Evolutionary conservation across 345 rosid genomes (phyloP), one percentile per base, ranked within the genome.

Genomic region (Brassica cretica): DNA sequence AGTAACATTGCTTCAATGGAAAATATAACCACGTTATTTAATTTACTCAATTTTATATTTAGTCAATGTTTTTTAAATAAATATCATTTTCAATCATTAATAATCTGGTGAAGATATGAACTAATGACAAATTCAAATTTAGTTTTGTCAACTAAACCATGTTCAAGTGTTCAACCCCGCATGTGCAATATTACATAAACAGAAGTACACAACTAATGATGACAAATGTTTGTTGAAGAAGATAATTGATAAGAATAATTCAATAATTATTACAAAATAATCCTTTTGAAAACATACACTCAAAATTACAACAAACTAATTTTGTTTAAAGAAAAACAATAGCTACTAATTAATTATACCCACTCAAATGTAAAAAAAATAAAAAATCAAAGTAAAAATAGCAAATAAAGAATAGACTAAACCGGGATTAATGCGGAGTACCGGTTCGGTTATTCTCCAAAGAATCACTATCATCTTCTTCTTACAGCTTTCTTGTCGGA

Each of bases 261-360:
- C 75, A 79, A 73, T 73, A 79, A 55, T 18, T 56, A 74, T 74
- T 79, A 79, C 79, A 69, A 79, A 74, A 64, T 64, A 79, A 78
- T 73, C 74, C 41, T 33, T 73, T 60, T 73, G 49, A 16, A 72
- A 55, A 61, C 73, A 35, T 60, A 79, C 75, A 68, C 66, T 51
- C 56, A 53, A 63, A 61, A 78, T 61, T 61, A 73, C 77, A 72
- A 63, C 61, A 68, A 37, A 60, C 60, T 32, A 35, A 1, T 35
- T 32, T 39, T 39, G 3, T 10, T 35, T 18, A 12, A 66, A 25
- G 1, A 78, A 5, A 71, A 64, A 56, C 44, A 6, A 39, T 55
- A 24, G 49, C 63, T 44, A 46, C 33, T 41, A 1, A 53, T 3
- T 66, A 66, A 56, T 58, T 11, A 71, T 51, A 64, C 35, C n/a